phyloP scores from a whole-genome alignment of 805 yeast genomes.

The Maudiozyma turicensis region DNA sequence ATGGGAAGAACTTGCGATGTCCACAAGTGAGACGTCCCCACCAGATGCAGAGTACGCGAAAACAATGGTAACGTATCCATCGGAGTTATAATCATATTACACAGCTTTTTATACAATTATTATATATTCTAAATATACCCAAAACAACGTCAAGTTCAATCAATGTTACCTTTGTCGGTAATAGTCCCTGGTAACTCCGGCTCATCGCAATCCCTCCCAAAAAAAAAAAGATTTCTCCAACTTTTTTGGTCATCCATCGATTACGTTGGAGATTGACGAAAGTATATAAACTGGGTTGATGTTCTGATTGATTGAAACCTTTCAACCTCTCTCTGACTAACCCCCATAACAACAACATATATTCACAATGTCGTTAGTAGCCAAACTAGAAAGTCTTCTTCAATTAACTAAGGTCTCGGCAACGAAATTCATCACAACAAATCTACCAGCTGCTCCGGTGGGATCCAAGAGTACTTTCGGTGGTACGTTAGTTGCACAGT shows the following conservation, averaged over 20 bases:
- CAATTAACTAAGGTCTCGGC: conserved; percentile 13
- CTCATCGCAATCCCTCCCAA: too few species aligned
- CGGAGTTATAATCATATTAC: conserved; percentile 1
- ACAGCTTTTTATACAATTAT: background rate
- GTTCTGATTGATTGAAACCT: too few species aligned
- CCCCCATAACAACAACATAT: background rate
- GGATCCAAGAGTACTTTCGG: conserved; percentile 64
- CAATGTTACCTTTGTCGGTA: too few species aligned
- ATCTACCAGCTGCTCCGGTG: conserved; percentile 31
- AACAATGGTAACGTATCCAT: background rate
- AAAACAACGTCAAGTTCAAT: too few species aligned
- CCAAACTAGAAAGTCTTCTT: conserved; percentile 15
- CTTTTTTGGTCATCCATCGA: too few species aligned
- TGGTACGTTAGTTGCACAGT: conserved; percentile 58
- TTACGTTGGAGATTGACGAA: too few species aligned
- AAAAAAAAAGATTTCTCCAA: too few species aligned
- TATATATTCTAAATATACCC: too few species aligned
- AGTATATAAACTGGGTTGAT: too few species aligned
- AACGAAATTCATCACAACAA: conserved; percentile 16
- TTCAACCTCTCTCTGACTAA: too few species aligned
- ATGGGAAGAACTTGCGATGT: conserved; percentile 18
- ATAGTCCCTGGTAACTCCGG: too few species aligned
- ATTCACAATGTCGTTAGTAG: background rate
- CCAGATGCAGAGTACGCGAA: background rate
- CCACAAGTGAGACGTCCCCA: background rate